These are phyloP conservation scores for Colletotrichum tamarilloi DNA, from an alignment of 2,329 filamentous ascomycete genomes.

Conservation along the genomic window DNA sequence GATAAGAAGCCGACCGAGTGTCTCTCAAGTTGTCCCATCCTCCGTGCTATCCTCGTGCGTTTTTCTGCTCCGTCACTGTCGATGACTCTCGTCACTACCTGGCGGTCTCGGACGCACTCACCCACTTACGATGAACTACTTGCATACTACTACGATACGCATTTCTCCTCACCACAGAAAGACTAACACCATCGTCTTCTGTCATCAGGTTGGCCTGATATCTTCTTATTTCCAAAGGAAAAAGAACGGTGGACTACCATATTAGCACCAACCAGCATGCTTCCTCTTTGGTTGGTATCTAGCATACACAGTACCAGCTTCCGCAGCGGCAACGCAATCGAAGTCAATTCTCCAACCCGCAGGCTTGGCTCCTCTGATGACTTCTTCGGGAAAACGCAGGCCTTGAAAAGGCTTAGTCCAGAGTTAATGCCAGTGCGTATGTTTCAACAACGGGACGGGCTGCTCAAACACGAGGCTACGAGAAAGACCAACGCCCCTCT, in stretches of 20 bases:
- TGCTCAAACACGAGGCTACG: conserved; percentile 12
- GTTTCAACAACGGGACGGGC: conserved; percentile 31
- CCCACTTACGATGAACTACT: background rate
- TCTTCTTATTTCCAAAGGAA: background rate
- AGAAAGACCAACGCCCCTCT: conserved; percentile 9
- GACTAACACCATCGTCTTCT: background rate
- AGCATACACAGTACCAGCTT: conserved; percentile 1
- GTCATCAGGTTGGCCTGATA: background rate
- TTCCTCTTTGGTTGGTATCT: background rate
- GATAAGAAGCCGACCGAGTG: background rate
- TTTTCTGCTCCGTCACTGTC: background rate
- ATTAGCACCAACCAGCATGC: background rate
- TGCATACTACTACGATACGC: background rate
- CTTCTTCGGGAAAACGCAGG: background rate
- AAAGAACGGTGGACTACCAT: background rate
- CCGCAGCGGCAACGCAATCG: background rate
- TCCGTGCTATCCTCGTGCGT: background rate
- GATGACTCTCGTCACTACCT: background rate
- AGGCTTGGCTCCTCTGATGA: conserved; percentile 8
- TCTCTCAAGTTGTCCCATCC: background rate
- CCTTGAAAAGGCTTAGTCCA: background rate
- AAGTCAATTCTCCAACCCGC: conserved; percentile 1
- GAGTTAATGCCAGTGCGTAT: conserved; percentile 11
- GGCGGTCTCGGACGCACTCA: background rate
- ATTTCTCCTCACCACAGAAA: background rate